A percentile compares a stretch with the other conserved stretches of the same genome.
Conservation (phyloP, 2,329 filamentous ascomycete species). For the Coniella lustricola region DNA sequence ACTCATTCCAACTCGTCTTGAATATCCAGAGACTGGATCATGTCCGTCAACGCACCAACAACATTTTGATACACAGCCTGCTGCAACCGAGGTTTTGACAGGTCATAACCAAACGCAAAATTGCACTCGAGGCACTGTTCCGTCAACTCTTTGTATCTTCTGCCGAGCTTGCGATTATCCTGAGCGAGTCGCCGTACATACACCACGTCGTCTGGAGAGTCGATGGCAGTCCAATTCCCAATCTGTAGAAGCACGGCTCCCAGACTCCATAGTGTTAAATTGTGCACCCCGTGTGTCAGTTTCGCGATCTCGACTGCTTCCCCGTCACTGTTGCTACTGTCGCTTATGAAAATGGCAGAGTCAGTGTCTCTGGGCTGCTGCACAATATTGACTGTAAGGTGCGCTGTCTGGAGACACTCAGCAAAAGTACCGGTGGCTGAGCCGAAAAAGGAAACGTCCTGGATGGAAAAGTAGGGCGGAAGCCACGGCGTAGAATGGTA, state of each 20-base stretch:
- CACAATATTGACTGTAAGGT: slow-evolving; percentile 14
- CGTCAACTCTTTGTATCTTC: slow-evolving; percentile 12
- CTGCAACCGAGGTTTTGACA: slow-evolving; percentile 16
- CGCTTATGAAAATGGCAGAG: not conserved
- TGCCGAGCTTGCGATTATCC: not conserved
- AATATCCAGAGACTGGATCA: not conserved
- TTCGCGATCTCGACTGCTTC: slow-evolving; percentile 16
- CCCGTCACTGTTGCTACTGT: not conserved
- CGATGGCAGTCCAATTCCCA: slow-evolving; percentile 7
- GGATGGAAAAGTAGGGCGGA: slow-evolving; percentile 8
- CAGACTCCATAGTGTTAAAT: slow-evolving; percentile 14
- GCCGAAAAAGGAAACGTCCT: slow-evolving; percentile 16
- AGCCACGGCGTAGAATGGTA: slow-evolving; percentile 18
- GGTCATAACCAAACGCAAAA: slow-evolving; percentile 16
- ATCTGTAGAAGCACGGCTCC: slow-evolving; percentile 14
- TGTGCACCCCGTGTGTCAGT: slow-evolving; percentile 11
- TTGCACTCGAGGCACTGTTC: slow-evolving; percentile 15
- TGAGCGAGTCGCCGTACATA: slow-evolving; percentile 3
- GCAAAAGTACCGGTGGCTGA: slow-evolving; percentile 7
- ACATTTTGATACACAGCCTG: slow-evolving; percentile 18
- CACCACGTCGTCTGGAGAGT: slow-evolving; percentile 3
- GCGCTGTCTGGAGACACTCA: slow-evolving; percentile 14
- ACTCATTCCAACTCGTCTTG: not conserved
- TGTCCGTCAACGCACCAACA: slow-evolving; percentile 13
- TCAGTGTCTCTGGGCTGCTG: not conserved